phyloP scores from a whole-genome alignment of 768 basidiomycete species.

The Mycena polygramma region DNA sequence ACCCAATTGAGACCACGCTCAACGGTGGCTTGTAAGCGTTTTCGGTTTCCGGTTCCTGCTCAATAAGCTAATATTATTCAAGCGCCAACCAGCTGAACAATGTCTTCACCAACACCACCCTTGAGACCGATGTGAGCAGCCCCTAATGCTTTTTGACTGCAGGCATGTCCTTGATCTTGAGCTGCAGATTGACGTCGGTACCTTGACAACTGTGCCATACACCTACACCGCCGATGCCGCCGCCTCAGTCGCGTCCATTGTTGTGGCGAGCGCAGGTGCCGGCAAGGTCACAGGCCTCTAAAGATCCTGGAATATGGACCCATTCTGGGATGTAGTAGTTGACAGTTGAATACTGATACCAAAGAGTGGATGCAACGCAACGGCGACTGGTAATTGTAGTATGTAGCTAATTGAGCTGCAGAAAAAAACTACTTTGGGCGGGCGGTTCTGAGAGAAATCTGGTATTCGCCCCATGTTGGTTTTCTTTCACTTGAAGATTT shows the following conservation, averaged over 20 bases:
- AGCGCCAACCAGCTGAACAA: slow-evolving; percentile 33
- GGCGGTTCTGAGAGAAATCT: too few species aligned
- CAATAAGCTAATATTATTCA: neutral
- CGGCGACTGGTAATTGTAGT: too few species aligned
- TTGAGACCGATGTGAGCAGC: slow-evolving; percentile 3
- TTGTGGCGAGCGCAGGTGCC: slow-evolving; percentile 31
- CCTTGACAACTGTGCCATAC: slow-evolving; percentile 29
- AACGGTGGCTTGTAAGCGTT: slow-evolving; percentile 33
- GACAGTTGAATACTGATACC: too few species aligned
- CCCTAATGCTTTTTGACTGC: too few species aligned
- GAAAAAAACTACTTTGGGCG: too few species aligned
- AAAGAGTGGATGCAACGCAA: too few species aligned
- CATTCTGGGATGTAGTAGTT: too few species aligned
- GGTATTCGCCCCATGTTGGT: too few species aligned
- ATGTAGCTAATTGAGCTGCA: too few species aligned
- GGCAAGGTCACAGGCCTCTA: slow-evolving; percentile 32
- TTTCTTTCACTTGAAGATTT: too few species aligned
- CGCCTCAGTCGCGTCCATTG: slow-evolving; percentile 14
- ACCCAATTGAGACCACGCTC: slow-evolving; percentile 36
- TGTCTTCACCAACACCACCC: slow-evolving; percentile 30
- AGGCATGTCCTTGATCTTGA: too few species aligned
- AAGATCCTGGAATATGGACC: neutral
- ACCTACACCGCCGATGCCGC: slow-evolving; percentile 33
- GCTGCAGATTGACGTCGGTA: slow-evolving; percentile 30
- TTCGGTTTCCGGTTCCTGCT: neutral